Base-by-base conservation (phyloP, 2,329 filamentous ascomycete species). In the Diaporthe nobilis region DNA sequence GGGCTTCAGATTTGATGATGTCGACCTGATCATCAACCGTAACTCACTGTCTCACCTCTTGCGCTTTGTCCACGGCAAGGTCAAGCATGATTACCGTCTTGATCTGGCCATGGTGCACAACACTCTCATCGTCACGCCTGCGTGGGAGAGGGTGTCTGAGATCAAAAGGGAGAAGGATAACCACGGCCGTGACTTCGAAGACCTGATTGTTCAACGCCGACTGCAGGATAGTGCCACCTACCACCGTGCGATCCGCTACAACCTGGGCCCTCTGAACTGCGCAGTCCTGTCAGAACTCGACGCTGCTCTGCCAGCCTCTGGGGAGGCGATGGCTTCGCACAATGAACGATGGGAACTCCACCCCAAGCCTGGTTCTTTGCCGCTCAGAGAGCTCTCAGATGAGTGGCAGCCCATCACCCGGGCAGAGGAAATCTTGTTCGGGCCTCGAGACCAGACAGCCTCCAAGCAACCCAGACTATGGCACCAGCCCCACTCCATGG, bases 21-120 rank as follows among this genome's bases (percentile, higher is more conserved):
- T 83, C 31, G 81, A 84, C 44, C 39, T 84, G 5, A 71, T 84
- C 6, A 73, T 79, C 42, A 82, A 82, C 65, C 80, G 81, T 7
- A 81, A 78, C 53, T 78, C 75, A 65, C 78, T 82, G 25, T 73
- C 70, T 34, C 78, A 77, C 55, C 70, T 84, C 1, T 77, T 83
- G 20, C 75, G 80, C 31, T 79, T 83, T 57, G 61, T 28, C 63
- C 25, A 42, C 3, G 70, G 61, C 25, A 13, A 0, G 12, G 31
- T 28, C 47, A 39, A 55, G n/a, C 13, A 71, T 6, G 2, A 49
- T n/a, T 71, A 73, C 31, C 76, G 76, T 10, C 42, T 75, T 2
- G 57, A 77, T 17, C 76, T 77, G 37, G 61, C 49, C 25, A 53
- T 73, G 70, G 47, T 77, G 13, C 57, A 71, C 37, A 71, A 73